Base-by-base conservation (phyloP, 345 rosid species). In the Bruguiera gymnorhiza region DNA sequence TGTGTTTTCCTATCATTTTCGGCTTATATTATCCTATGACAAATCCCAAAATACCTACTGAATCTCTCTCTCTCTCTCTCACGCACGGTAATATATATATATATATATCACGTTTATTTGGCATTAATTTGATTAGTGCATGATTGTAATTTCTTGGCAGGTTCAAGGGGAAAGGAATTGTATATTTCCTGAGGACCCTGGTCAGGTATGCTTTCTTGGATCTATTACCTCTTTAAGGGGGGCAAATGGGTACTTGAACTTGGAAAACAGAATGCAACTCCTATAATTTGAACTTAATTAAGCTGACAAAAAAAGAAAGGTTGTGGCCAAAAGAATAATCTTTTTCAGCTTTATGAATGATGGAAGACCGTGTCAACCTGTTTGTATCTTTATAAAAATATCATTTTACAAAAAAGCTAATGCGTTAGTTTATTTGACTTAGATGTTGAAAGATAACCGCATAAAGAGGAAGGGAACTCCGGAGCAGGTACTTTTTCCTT, bases 301-400 rank as follows among this genome's bases (percentile, higher is more conserved):
- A 43, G 3, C 18, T 43, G 50, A 43, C 1, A 11, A 43, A 43
- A 43, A 11, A 43, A 43, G 4, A 13, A 43, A 43, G 19, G 4
- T 43, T 43, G 11, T 39, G 16, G 63, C 74, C 63, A 59, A 83
- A 81, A 78, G 74, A 83, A 74, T 72, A 78, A 43, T 62, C 70
- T 52, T 43, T 60, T 63, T 78, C 85, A 84, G 86, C 91, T 81
- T 86, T 83, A 57, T 73, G 65, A 59, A 64, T 68, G 60, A 65
- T 78, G 72, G 56, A 62, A 63, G 60, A 19, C 66, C 50, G 39
- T 52, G 26, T 65, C 10, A 73, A 55, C 24, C 30, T 34, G 10
- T 34, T 34, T 34, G 37, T 34, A 7, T 34, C 37, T 34, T 8
- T 34, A 34, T 34, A 34, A 34, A 34, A 34, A 6, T 34, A 7